Conservation (phyloP, 306 rosid species). For the Medicago truncatula region MtrunA17r5.0-ANR NC_053042.1:50795501-50796000, state of each 20-base stretch:
- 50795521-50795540: slow-evolving; percentile 54
- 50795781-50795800: background rate
- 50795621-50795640: slow-evolving; percentile 77
- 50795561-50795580: slow-evolving; percentile 91
- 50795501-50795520: too few species aligned
- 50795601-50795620: slow-evolving; percentile 59
- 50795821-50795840: too few species aligned
- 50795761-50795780: slow-evolving; percentile 77
- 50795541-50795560: slow-evolving; percentile 75
- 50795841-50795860: too few species aligned
- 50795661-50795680: slow-evolving; percentile 98
- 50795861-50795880: too few species aligned
- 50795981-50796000: too few species aligned
- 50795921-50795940: too few species aligned
- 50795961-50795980: too few species aligned
- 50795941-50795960: too few species aligned
- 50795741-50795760: slow-evolving; percentile 67
- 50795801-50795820: too few species aligned
- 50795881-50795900: too few species aligned
- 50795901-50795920: too few species aligned
- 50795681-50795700: slow-evolving; percentile 64
- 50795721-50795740: slow-evolving; percentile 70
- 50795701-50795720: slow-evolving; percentile 69
- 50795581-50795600: slow-evolving; percentile 69
- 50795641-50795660: slow-evolving; percentile 89